A percentile compares a stretch with the other conserved stretches of the same genome.
phyloP scores from a whole-genome alignment of 306 rosid genomes.

The Parietaria judaica region DNA sequence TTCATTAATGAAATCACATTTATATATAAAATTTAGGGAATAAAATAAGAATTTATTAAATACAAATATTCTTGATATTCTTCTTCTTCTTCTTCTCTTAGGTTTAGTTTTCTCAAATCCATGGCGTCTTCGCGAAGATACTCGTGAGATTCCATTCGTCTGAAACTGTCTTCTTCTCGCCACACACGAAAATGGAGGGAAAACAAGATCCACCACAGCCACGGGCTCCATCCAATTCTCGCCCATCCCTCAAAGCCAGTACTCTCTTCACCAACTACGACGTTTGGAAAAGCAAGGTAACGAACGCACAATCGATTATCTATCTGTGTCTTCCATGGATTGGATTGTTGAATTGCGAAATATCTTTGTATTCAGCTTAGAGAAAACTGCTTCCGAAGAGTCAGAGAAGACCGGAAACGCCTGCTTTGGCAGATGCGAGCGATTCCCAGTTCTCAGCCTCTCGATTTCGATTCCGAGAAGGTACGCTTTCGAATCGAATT shows the following conservation, averaged over 20 bases:
- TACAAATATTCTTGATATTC: no score
- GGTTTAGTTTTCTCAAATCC: no score
- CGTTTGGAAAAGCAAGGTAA: slow-evolving; percentile 66
- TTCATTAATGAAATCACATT: no score
- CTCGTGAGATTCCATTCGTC: no score
- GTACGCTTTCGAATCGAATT: slow-evolving; percentile 8
- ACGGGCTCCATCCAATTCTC: slow-evolving; percentile 9
- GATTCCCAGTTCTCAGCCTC: slow-evolving; percentile 24
- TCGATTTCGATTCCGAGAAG: slow-evolving; percentile 23
- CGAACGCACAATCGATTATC: background rate
- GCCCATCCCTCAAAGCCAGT: slow-evolving; percentile 41
- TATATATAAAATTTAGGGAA: no score
- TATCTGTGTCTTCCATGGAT: background rate
- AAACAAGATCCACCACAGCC: slow-evolving; percentile 12
- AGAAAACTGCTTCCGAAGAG: slow-evolving; percentile 70
- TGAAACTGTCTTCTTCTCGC: no score
- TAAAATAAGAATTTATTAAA: no score
- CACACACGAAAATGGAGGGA: background rate
- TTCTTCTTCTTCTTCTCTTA: no score
- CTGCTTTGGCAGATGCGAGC: slow-evolving; percentile 69
- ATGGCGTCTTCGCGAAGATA: no score
- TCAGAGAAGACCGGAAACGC: slow-evolving; percentile 58
- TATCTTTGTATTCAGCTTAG: slow-evolving; percentile 33
- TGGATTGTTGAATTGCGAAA: background rate
- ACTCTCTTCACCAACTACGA: slow-evolving; percentile 34